Evolutionary conservation across 2,329 filamentous ascomycete genomes (phyloP), one percentile per base, ranked within the genome.

Genomic region (Aspergillus sp.): DNA sequence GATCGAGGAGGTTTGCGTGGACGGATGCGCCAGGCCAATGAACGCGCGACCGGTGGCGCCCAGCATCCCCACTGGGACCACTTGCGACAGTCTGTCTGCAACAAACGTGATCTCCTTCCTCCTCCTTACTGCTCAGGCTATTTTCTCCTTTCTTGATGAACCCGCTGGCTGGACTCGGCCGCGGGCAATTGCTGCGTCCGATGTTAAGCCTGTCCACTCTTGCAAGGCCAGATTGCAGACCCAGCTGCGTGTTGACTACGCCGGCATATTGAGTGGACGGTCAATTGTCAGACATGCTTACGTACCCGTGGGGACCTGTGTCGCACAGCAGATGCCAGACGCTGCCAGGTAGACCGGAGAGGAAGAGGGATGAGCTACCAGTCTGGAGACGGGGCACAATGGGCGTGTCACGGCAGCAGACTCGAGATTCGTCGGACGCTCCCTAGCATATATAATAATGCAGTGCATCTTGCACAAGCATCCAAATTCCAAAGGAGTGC

Each of bases 1-100:
- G 35, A 37, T 37, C 15, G 12, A 37, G 35, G 56, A 43, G 52
- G 40, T 46, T 59, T 60, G 54, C 45, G 57, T 60, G 54, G 37
- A 17, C 45, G 14, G 45, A 50, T 19, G 9, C 8, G 8, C 12
- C 17, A 15, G 11, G 45, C 46, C 31, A 51, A 44, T 43, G n/a
- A 21, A 4, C 14, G 46, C 3, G n/a, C 14, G 19, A 15, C 27
- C 39, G 52, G 48, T 59, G 52, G 47, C 49, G 47, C 39, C 9
- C 25, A 51, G 37, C 48, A 39, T 44, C 52, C 39, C 48, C 57
- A 56, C 35, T 11, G 40, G 19, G 11, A 12, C 9, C 43, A 43
- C 9, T 47, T 31, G 6, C 11, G 12, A 31, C 27, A 31, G 27
- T 11, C 27, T 31, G 27, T 31, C 27, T 31, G 9, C 12, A 12